Base-by-base conservation (phyloP, 306 rosid species). In the Rosa chinensis region DNA sequence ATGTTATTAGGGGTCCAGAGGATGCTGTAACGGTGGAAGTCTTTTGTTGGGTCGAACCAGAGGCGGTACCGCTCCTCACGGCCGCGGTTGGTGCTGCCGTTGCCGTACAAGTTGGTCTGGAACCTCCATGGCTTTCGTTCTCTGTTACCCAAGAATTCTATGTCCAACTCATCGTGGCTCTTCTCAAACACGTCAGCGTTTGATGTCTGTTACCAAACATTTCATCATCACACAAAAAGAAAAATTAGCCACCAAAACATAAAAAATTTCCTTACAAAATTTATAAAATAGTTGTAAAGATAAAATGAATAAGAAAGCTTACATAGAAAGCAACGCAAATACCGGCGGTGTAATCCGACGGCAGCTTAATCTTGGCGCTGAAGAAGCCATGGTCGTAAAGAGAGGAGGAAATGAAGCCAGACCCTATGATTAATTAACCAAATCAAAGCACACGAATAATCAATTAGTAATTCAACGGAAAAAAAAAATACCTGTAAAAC, bases 41-140 rank as follows among this genome's bases (percentile, higher is more conserved):
- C 86, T 72, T 81, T 90, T 37, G 90, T 77, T 2, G 99, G 99
- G 47, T 95, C 99, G 78, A 95, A 95, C 99, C 99, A 95, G 13
- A 95, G 89, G 16, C 99, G 92, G 69, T 90, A 95, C 0, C 99
- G 88, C 69, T 95, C 99, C 78, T 95, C 98, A 0, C 99, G 88
- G 67, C 99, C 99, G 14, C 98, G 98, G 81, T 69, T 68, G 2
- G 98, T 93, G 85, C 99, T 95, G 4, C 98, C 99, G 59, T 93
- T 93, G 17, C 99, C 99, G 72, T 95, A 95, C 59, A 93, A 66
- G 61, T 95, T 95, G 16, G 99, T 95, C 85, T 95, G 99, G 72
- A 95, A 95, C 82, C 94, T 77, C 99, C 99, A 95, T 18, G 99
- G 96, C 79, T 95, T 90, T 35, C 98, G 94, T 23, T 81, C 89